A percentile compares a stretch with the other conserved stretches of the same genome.
These are phyloP conservation scores for Bolboschoenus planiculmis DNA, from an alignment of 176 grass and related monocot species.

Conservation along the genomic window DNA sequence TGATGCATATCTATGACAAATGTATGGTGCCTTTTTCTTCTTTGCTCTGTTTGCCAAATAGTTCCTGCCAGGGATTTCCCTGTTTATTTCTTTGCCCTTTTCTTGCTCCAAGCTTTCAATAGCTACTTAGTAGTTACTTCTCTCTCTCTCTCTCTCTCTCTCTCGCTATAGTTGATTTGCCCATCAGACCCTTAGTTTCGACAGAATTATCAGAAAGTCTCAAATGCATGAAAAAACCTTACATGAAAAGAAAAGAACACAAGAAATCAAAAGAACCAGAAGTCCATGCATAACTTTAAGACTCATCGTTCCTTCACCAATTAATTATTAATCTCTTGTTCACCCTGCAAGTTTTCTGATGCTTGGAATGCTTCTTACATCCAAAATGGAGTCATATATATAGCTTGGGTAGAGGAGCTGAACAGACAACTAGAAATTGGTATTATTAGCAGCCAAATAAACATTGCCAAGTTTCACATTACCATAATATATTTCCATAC, in stretches of 20 bases:
- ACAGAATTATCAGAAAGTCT: not conserved
- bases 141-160: not conserved
- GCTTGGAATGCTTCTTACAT: not conserved
- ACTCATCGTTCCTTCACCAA: not conserved
- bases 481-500: not conserved
- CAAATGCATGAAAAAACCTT: not conserved
- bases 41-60: not conserved
- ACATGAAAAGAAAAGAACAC: not conserved
- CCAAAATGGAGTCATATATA: not conserved
- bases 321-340: not conserved
- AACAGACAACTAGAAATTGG: not conserved
- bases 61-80: slow-evolving; percentile 6
- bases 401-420: not conserved
- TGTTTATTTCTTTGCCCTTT: slow-evolving; percentile 12
- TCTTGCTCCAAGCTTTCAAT: not conserved
- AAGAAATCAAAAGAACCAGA: not conserved
- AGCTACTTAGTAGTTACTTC: not conserved
- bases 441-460: not conserved
- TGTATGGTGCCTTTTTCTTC: not conserved
- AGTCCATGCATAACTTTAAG: not conserved
- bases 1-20: not conserved
- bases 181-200: too few relatives aligned
- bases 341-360: not conserved
- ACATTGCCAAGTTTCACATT: not conserved
- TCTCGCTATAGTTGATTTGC: too few relatives aligned